Conservation (phyloP, 495 filamentous ascomycete genomes). For the Neurospora tetrasperma region DNA sequence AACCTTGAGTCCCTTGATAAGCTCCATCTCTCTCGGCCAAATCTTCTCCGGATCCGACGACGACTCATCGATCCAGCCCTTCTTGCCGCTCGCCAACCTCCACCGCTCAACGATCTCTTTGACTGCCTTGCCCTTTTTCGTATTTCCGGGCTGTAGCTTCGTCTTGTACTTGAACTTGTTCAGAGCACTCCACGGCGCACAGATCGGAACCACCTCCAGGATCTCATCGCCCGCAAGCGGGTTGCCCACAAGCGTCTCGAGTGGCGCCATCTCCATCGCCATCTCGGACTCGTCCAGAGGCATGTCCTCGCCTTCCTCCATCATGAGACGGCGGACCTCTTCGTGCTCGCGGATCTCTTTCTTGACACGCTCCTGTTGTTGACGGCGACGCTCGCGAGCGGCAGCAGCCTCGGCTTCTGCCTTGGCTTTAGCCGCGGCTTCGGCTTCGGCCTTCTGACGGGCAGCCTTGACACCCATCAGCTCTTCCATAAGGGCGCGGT, state of each 20-base stretch:
- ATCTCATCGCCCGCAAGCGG: conserved; percentile 78
- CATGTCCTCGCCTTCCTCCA: conserved; percentile 35
- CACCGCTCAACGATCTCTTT: conserved; percentile 76
- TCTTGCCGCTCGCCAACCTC: conserved; percentile 49
- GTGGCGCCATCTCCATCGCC: conserved; percentile 47
- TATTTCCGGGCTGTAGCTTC: conserved; percentile 80
- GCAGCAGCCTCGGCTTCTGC: conserved; percentile 52
- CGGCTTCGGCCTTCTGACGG: conserved; percentile 40
- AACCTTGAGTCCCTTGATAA: conserved; percentile 70
- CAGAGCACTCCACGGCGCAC: conserved; percentile 81
- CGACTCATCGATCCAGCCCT: conserved; percentile 47
- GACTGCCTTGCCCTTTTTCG: conserved; percentile 93
- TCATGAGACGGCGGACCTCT: conserved; percentile 47
- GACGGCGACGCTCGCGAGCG: conserved; percentile 58
- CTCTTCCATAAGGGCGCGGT: conserved; percentile 69
- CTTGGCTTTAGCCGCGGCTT: conserved; percentile 39
- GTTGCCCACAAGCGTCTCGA: conserved; percentile 68
- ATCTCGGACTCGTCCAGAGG: conserved; percentile 35
- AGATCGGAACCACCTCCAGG: conserved; percentile 79
- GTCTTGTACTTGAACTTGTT: conserved; percentile 73
- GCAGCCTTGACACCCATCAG: conserved; percentile 65
- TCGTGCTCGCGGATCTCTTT: conserved; percentile 53
- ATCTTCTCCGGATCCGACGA: conserved; percentile 59
- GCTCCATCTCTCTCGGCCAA: conserved; percentile 71
- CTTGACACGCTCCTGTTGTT: conserved; percentile 66